A percentile compares a stretch with the other conserved stretches of the same genome.
phyloP scores from a whole-genome alignment of 352 stramenopile species.

The Phytophthora macrochlamydospora region DNA sequence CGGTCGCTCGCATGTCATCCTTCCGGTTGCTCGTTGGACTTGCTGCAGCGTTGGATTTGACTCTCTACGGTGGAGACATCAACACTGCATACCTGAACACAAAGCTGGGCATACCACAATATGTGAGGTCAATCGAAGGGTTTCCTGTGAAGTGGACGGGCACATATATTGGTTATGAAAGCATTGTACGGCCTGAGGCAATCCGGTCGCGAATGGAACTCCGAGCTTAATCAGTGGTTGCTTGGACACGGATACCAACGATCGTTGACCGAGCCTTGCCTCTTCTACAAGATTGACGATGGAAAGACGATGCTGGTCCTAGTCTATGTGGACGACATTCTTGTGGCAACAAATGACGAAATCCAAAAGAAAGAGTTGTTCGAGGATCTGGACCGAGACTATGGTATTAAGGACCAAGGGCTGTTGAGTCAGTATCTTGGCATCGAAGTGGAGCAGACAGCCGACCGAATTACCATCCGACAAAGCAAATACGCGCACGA shows the following conservation, averaged over 20 bases:
- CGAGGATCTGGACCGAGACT: slow-evolving; percentile 3
- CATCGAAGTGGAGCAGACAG: slow-evolving; percentile 5
- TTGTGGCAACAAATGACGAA: slow-evolving; percentile 5
- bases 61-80: not conserved
- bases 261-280: slow-evolving; percentile 5
- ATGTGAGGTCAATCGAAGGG: not conserved
- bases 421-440: slow-evolving; percentile 7
- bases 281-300: slow-evolving; percentile 7
- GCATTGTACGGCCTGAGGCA: not conserved
- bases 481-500: slow-evolving; percentile 9
- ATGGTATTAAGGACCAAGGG: slow-evolving; percentile 10
- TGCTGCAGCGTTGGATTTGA: not conserved
- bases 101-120: not conserved
- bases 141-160: not conserved
- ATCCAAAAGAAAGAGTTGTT: slow-evolving; percentile 8
- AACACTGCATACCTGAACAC: not conserved
- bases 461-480: not conserved
- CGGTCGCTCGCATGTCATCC: not conserved
- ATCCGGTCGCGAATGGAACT: slow-evolving; percentile 3
- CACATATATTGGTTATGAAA: slow-evolving; percentile 1
- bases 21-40: not conserved
- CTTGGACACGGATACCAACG: not conserved
- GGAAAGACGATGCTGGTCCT: slow-evolving; percentile 1
- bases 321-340: slow-evolving; percentile 6
- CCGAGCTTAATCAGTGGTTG: not conserved